Evolutionary conservation across 2,329 filamentous ascomycete species (phyloP).

Genomic region (Didymella pomorum): DNA sequence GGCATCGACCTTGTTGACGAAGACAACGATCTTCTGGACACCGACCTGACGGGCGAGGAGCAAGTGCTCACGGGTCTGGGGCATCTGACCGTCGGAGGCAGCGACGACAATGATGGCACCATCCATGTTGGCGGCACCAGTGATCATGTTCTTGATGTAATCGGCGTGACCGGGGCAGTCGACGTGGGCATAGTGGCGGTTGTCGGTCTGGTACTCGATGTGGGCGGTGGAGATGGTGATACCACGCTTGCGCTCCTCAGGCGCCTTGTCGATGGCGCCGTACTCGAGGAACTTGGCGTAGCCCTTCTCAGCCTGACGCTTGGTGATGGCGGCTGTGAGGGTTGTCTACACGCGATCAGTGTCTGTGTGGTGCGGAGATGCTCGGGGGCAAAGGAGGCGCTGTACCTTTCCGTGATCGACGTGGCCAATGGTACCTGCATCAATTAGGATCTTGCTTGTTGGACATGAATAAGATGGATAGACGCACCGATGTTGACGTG

Average conservation of each 20-base stretch:
- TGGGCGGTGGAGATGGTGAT: slow-evolving; percentile 99
- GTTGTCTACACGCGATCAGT: slow-evolving; percentile 73
- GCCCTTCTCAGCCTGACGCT: slow-evolving; percentile 95
- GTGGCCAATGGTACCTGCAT: slow-evolving; percentile 90
- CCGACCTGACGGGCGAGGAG: slow-evolving; percentile 97
- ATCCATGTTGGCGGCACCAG: slow-evolving; percentile 98
- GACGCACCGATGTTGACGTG: slow-evolving; percentile 93
- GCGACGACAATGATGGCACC: slow-evolving; percentile 98
- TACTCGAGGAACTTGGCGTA: slow-evolving; percentile 95
- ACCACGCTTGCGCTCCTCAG: slow-evolving; percentile 99
- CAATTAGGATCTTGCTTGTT: slow-evolving; percentile 21
- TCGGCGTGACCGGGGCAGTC: slow-evolving; percentile 99
- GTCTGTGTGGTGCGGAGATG: slow-evolving; percentile 19
- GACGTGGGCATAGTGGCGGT: slow-evolving; percentile 98
- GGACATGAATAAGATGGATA: neutral
- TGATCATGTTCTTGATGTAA: slow-evolving; percentile 99
- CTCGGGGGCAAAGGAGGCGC: slow-evolving; percentile 21
- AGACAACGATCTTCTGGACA: slow-evolving; percentile 97
- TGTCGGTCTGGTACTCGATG: slow-evolving; percentile 96
- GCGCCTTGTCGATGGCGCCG: slow-evolving; percentile 97
- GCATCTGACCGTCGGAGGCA: slow-evolving; percentile 98
- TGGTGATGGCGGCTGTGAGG: slow-evolving; percentile 97
- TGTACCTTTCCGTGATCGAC: slow-evolving; percentile 98
- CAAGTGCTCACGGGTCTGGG: slow-evolving; percentile 98
- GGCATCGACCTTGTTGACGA: slow-evolving; percentile 99